Conservation (phyloP, 768 basidiomycete genomes). For the Kwoniella europaea region DNA sequence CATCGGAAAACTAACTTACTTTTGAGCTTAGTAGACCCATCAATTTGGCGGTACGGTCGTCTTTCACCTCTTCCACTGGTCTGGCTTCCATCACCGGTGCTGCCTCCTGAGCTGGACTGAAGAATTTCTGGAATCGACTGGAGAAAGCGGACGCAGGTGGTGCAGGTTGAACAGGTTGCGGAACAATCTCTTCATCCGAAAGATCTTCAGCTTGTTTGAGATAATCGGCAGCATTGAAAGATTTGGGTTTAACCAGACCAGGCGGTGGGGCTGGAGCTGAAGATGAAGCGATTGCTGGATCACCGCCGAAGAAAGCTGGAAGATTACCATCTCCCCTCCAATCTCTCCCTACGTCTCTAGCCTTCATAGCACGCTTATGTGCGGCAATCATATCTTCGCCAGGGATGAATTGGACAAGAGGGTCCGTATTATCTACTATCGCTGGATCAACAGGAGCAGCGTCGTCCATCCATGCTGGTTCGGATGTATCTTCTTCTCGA, state of each 20-base stretch:
- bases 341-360: constrained; percentile 21
- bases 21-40: constrained; percentile 37
- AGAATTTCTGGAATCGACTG: constrained; percentile 52
- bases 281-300: constrained; percentile 23
- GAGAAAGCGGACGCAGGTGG: constrained; percentile 20
- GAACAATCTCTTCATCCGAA: constrained; percentile 19
- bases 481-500: constrained; percentile 32
- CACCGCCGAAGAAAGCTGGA: constrained; percentile 22
- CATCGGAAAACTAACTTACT: constrained; percentile 15
- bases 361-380: constrained; percentile 43
- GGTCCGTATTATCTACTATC: constrained; percentile 26
- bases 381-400: constrained; percentile 54
- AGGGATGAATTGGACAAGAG: constrained; percentile 42
- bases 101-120: constrained; percentile 23
- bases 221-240: constrained; percentile 51
- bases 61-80: constrained; percentile 17
- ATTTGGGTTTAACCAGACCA: constrained; percentile 22
- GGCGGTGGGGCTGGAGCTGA: constrained; percentile 21
- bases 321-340: constrained; percentile 22
- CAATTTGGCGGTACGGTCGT: constrained; percentile 38
- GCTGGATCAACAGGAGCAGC: constrained; percentile 26
- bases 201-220: constrained; percentile 33
- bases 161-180: constrained; percentile 3
- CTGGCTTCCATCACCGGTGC: not conserved
- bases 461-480: constrained; percentile 54